These are phyloP conservation scores for Carex myosuroides DNA, from an alignment of 176 grass and related monocot genomes.

Conservation along the genomic window DNA sequence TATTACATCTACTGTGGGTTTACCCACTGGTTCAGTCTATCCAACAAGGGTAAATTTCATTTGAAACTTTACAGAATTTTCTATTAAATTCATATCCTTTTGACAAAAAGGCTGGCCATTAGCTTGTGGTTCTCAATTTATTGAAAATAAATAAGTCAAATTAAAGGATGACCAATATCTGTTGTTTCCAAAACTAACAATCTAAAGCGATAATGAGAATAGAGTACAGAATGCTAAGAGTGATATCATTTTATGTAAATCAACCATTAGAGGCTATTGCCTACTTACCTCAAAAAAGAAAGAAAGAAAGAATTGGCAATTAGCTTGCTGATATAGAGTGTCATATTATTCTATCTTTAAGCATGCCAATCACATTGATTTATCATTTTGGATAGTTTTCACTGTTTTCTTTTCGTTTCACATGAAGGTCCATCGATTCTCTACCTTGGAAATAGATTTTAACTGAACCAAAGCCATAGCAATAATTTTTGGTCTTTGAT, in stretches of 20 bases:
- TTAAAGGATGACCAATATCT: not conserved
- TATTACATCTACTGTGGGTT: slow-evolving; percentile 80
- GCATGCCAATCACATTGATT: not conserved
- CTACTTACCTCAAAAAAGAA: not conserved
- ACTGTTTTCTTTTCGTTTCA: not conserved
- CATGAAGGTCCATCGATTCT: not conserved
- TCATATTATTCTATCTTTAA: not conserved
- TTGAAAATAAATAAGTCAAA: not conserved
- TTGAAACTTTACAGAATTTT: not conserved
- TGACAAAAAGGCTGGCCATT: not conserved
- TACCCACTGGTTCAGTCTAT: slow-evolving; percentile 94
- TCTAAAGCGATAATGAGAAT: not conserved
- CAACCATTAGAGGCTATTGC: not conserved
- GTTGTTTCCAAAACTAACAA: not conserved
- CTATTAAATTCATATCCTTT: not conserved
- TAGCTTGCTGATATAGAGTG: not conserved
- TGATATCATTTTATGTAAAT: not conserved
- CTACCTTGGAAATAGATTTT: not conserved
- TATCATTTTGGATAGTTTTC: not conserved
- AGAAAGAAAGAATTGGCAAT: not conserved
- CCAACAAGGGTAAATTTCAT: slow-evolving; percentile 74
- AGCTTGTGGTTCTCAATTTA: not conserved
- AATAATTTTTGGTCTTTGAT: not conserved
- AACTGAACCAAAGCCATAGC: not conserved
- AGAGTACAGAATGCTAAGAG: not conserved